Evolutionary conservation across 371 early-diverging fungal species (phyloP), one percentile per base, ranked within the genome.

Genomic region (Mucor plumbeus): DNA sequence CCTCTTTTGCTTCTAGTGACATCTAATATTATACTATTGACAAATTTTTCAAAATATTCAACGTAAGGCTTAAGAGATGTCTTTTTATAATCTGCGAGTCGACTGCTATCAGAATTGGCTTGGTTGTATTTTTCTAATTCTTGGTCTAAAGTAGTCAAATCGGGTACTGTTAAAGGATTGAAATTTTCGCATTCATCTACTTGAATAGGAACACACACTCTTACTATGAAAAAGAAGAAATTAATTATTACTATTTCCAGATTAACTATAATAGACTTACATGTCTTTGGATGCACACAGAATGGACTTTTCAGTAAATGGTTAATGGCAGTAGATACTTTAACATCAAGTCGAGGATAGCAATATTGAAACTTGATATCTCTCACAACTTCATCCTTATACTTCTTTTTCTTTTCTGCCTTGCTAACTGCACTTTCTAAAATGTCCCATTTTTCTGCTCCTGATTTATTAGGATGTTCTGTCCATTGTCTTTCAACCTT

Each of bases 281-380:
- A 88, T n/a, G 97, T 95, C 68, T 93, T 92, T 17, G 99, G 99
- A 81, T 99, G 99, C 17, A 99, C 93, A 77, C 97, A 99, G 80
- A 99, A 99, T 1, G 99, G 99, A 74, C 94, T 91, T 79, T 99
- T 99, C 19, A 99, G 89, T 81, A 99, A 90, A 86, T 99, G 99
- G 77, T 95, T 97, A 8, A 95, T 87, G 35, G 90, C 87, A 11
- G 88, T 92, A 0, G 97, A 91, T 9, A 99, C 99, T 54, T 98
- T 93, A 44, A 87, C 89, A 86, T 99, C 99, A 17, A 99, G 87
- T n/a, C 97, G 91, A 39, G 98, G 95, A 71, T 97, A 98, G 7
- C 89, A 80, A 67, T 90, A 92, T 73, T 95, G 95, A 68, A 98
- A 91, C 61, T 91, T 81, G 64, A 96, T 89, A 56, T 96, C 96